Conservation (phyloP, 768 basidiomycete species). For the Hypholoma fasciculare region DNA sequence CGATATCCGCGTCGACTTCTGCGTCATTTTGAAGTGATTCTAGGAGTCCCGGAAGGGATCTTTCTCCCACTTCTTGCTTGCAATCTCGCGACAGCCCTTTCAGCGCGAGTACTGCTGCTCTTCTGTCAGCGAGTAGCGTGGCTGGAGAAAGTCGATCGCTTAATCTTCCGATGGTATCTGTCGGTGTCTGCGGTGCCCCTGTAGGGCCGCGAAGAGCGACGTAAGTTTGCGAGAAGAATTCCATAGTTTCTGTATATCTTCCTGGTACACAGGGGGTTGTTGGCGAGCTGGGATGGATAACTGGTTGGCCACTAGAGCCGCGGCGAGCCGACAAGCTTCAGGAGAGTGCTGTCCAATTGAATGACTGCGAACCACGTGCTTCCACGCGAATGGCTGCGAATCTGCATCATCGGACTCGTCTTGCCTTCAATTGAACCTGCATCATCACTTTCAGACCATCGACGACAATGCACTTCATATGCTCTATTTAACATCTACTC, state of each 20-base stretch:
- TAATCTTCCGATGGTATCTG: constrained; percentile 85
- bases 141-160: constrained; percentile 91
- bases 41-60: constrained; percentile 75
- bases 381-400: not conserved
- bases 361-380: not conserved
- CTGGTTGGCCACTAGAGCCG: not conserved
- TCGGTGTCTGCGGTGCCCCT: constrained; percentile 79
- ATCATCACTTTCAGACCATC: not conserved
- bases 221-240: constrained; percentile 85
- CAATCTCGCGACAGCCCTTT: constrained; percentile 93
- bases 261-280: not conserved
- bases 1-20: constrained; percentile 88
- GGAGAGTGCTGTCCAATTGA: not conserved
- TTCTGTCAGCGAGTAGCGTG: constrained; percentile 85
- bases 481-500: too few species aligned
- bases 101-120: constrained; percentile 90
- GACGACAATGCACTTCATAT: too few species aligned
- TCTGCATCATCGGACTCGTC: too few species aligned
- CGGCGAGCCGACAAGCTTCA: too few species aligned
- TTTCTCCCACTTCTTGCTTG: constrained; percentile 83
- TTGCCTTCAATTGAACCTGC: not conserved
- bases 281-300: not conserved
- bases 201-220: constrained; percentile 83
- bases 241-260: constrained; percentile 44
- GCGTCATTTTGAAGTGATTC: constrained; percentile 86